phyloP scores from a whole-genome alignment of 495 filamentous ascomycete species.

The Xylaria castorea region DNA sequence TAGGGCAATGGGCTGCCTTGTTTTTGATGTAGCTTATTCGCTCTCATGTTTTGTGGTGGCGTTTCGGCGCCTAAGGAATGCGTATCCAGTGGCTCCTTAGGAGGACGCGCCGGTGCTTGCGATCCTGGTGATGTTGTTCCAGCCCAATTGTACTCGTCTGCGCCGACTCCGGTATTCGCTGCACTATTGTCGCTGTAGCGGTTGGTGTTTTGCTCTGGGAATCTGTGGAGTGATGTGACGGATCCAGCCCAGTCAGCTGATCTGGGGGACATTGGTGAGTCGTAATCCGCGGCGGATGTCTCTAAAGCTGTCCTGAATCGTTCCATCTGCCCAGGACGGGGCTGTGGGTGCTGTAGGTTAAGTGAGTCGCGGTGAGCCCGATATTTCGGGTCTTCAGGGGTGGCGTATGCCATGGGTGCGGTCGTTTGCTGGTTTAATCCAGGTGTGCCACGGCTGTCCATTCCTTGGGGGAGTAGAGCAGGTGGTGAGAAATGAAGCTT shows the following conservation, averaged over 20 bases:
- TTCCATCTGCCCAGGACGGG: constrained; percentile 79
- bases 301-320: constrained; percentile 84
- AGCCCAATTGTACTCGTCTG: constrained; percentile 51
- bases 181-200: constrained; percentile 55
- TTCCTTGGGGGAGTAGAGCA: constrained; percentile 40
- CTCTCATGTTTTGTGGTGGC: constrained; percentile 45
- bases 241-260: constrained; percentile 77
- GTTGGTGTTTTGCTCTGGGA: constrained; percentile 46
- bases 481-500: constrained; percentile 70
- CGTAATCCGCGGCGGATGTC: constrained; percentile 75
- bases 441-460: constrained; percentile 25
- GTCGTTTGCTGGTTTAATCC: constrained; percentile 34
- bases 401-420: constrained; percentile 48
- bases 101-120: constrained; percentile 54
- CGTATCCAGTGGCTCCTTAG: constrained; percentile 58
- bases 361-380: constrained; percentile 88
- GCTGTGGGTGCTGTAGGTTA: constrained; percentile 90
- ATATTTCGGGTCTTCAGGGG: constrained; percentile 88
- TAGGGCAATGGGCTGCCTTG: constrained; percentile 49
- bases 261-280: constrained; percentile 67
- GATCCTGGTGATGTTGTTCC: constrained; percentile 45
- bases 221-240: constrained; percentile 58
- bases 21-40: constrained; percentile 53
- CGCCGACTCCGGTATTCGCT: constrained; percentile 33
- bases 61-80: constrained; percentile 36